These are phyloP conservation scores for Dalbergia cultrata DNA, from an alignment of 306 rosid species.

Conservation along the genomic window DNA sequence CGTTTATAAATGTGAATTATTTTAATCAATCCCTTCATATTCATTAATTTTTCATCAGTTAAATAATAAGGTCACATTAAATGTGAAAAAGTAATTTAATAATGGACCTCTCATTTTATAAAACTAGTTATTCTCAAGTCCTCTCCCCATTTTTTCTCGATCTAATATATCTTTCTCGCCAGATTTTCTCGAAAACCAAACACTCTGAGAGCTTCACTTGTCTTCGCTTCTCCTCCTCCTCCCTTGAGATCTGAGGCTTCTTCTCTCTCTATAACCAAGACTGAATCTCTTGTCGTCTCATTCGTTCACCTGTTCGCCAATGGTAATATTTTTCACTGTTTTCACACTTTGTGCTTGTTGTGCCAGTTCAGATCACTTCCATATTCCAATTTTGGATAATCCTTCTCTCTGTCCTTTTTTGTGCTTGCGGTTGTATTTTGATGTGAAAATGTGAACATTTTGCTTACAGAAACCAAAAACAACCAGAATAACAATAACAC, in stretches of 20 bases:
- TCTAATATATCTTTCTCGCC: constrained; percentile 39
- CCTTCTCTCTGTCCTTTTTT: not conserved
- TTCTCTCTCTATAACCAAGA: not conserved
- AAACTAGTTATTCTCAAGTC: too few relatives aligned
- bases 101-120: too few relatives aligned
- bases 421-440: constrained; percentile 11
- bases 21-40: too few relatives aligned
- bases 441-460: constrained; percentile 5
- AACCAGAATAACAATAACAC: too few relatives aligned
- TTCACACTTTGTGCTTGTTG: constrained; percentile 29
- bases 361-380: constrained; percentile 39
- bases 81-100: too few relatives aligned
- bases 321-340: constrained; percentile 61
- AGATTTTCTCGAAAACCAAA: constrained; percentile 59
- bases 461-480: not conserved
- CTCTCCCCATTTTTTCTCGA: constrained; percentile 28
- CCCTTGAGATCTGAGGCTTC: constrained; percentile 58
- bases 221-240: not conserved
- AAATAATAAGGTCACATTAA: too few relatives aligned
- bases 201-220: not conserved
- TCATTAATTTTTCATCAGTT: too few relatives aligned
- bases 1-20: too few relatives aligned
- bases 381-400: constrained; percentile 30
- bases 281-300: constrained; percentile 33
- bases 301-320: constrained; percentile 44